Percentiles rank a stretch among this genome's conserved stretches.
These are phyloP conservation scores for Cytospora chrysosperma DNA, from an alignment of 2,329 filamentous ascomycete genomes.

Conservation along the genomic window DNA sequence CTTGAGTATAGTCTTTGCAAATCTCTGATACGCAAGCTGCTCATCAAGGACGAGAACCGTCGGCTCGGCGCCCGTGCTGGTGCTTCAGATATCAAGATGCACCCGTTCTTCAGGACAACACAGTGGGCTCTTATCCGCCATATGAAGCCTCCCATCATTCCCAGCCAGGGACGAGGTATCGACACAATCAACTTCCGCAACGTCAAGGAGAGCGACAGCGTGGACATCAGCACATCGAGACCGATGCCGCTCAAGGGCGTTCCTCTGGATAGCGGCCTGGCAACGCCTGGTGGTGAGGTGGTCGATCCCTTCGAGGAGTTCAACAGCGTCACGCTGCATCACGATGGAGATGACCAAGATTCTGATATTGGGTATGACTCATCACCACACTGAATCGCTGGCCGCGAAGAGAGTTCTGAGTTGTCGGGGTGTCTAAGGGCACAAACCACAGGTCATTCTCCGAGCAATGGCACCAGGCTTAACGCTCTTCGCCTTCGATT, in stretches of 20 bases:
- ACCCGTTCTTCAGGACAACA: constrained; percentile 93
- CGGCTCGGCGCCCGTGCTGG: constrained; percentile 91
- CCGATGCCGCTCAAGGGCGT: constrained; percentile 67
- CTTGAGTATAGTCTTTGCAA: constrained; percentile 74
- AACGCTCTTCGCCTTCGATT: background rate
- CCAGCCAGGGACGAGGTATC: constrained; percentile 82
- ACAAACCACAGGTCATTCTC: background rate
- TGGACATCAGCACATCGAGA: constrained; percentile 71
- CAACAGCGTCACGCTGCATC: constrained; percentile 95
- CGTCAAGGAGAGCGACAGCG: constrained; percentile 94
- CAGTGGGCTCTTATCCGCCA: constrained; percentile 97
- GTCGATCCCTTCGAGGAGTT: constrained; percentile 97
- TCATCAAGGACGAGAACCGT: constrained; percentile 97
- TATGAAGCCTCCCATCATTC: constrained; percentile 96
- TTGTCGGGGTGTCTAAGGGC: background rate
- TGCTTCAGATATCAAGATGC: constrained; percentile 92
- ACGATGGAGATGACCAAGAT: constrained; percentile 79
- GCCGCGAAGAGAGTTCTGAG: background rate
- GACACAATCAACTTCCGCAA: constrained; percentile 98
- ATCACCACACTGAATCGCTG: constrained; percentile 13
- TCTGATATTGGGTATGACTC: constrained; percentile 31
- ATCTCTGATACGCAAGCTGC: constrained; percentile 88
- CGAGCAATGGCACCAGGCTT: background rate
- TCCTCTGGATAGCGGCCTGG: constrained; percentile 79
- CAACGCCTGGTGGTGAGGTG: constrained; percentile 76